Conservation (phyloP, 139 green algal genomes). For the Coccomyxa sp. region DNA sequence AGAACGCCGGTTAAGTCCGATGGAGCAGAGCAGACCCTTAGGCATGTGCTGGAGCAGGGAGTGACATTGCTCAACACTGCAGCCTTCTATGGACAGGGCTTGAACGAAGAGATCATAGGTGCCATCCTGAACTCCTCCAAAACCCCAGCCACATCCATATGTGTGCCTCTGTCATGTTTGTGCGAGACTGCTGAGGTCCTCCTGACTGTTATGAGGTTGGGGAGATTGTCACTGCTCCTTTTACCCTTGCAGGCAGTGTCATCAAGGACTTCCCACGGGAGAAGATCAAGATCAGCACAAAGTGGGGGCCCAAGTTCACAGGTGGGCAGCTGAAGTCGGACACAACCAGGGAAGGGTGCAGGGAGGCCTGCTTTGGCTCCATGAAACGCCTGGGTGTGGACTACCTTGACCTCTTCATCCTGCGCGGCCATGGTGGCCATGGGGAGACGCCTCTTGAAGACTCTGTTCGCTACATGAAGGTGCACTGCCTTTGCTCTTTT, state of each 20-base stretch:
- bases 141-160: too few species aligned
- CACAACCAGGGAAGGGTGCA: neutral
- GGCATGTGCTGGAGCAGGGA: neutral
- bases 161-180: too few species aligned
- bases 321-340: neutral
- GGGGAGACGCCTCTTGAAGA: too few species aligned
- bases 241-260: neutral
- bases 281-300: neutral
- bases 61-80: neutral
- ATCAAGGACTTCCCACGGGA: neutral
- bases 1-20: neutral
- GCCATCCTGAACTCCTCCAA: too few species aligned
- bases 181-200: too few species aligned
- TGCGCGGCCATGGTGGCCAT: neutral
- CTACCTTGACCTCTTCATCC: neutral
- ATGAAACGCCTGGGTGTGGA: neutral
- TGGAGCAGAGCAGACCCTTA: neutral
- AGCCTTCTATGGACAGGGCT: neutral
- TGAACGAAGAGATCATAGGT: neutral
- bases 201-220: too few species aligned
- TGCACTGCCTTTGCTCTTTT: too few species aligned
- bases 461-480: too few species aligned
- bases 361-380: neutral
- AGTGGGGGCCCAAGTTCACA: neutral
- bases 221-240: neutral